Evolutionary conservation across 2,329 filamentous ascomycete species (phyloP).

Genomic region (Huntiella abstrusa): DNA sequence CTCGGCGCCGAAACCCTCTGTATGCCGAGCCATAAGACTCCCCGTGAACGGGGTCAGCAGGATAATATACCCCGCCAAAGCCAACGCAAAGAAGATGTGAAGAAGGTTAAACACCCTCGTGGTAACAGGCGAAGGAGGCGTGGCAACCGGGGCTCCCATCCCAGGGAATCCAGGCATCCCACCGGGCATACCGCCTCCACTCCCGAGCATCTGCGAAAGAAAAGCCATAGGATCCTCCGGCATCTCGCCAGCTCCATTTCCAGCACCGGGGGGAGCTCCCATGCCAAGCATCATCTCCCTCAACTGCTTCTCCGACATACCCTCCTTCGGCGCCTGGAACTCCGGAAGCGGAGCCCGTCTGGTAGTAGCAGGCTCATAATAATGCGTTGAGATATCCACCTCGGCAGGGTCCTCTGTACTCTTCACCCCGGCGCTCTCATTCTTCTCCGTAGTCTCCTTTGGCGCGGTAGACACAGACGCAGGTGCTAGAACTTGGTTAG

Average conservation of each 20-base stretch:
- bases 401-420: slow-evolving; percentile 47
- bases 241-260: slow-evolving; percentile 11
- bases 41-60: slow-evolving; percentile 51
- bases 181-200: slow-evolving; percentile 11
- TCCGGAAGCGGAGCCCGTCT: slow-evolving; percentile 14
- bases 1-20: slow-evolving; percentile 16
- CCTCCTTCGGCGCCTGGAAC: slow-evolving; percentile 13
- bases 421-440: too few species aligned
- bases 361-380: slow-evolving; percentile 32
- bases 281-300: slow-evolving; percentile 46
- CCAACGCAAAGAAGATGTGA: slow-evolving; percentile 53
- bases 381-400: slow-evolving; percentile 61
- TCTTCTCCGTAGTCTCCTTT: not conserved
- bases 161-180: slow-evolving; percentile 28
- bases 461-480: slow-evolving; percentile 14
- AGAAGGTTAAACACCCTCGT: slow-evolving; percentile 48
- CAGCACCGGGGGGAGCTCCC: slow-evolving; percentile 11
- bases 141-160: slow-evolving; percentile 25
- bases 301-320: slow-evolving; percentile 38
- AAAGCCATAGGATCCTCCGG: slow-evolving; percentile 8
- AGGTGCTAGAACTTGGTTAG: not conserved
- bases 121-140: slow-evolving; percentile 17
- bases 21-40: slow-evolving; percentile 37
- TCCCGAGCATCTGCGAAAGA: too few species aligned
- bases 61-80: slow-evolving; percentile 51